Evolutionary conservation across 805 yeast genomes (phyloP).

Genomic region (Cyberlindnera maritima): DNA sequence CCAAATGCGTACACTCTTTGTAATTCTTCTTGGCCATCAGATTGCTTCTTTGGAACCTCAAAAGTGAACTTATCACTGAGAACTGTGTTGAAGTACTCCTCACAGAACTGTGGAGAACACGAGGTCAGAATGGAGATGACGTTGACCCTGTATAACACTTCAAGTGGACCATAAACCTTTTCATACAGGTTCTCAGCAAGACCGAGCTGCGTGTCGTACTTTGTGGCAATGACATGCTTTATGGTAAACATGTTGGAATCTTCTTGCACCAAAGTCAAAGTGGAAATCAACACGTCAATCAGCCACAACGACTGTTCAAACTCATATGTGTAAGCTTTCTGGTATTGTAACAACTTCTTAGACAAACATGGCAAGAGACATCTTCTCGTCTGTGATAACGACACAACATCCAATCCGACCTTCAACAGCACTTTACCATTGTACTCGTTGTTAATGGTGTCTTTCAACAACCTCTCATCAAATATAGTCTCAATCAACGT

Average conservation of each 20-base stretch:
- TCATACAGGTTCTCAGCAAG: slow-evolving; percentile 39
- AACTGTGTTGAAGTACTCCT: slow-evolving; percentile 21
- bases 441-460: slow-evolving; percentile 32
- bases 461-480: slow-evolving; percentile 37
- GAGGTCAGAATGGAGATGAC: slow-evolving; percentile 46
- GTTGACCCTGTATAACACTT: slow-evolving; percentile 49
- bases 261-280: slow-evolving; percentile 50
- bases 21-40: slow-evolving; percentile 71
- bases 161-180: slow-evolving; percentile 54
- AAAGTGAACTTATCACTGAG: slow-evolving; percentile 39
- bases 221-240: slow-evolving; percentile 52
- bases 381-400: slow-evolving; percentile 59
- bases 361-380: slow-evolving; percentile 63
- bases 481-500: slow-evolving; percentile 50
- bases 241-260: slow-evolving; percentile 54
- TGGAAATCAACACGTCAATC: slow-evolving; percentile 42
- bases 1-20: slow-evolving; percentile 56
- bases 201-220: slow-evolving; percentile 46
- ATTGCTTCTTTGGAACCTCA: slow-evolving; percentile 47
- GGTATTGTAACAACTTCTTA: slow-evolving; percentile 42
- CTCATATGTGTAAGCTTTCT: slow-evolving; percentile 28
- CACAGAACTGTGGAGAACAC: slow-evolving; percentile 23
- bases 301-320: slow-evolving; percentile 52
- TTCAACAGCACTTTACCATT: slow-evolving; percentile 25
- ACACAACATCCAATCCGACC: slow-evolving; percentile 44